These are phyloP conservation scores for Tritrichomonas musculus DNA, from an alignment of 208 protist genomes.

Conservation along the genomic window DNA sequence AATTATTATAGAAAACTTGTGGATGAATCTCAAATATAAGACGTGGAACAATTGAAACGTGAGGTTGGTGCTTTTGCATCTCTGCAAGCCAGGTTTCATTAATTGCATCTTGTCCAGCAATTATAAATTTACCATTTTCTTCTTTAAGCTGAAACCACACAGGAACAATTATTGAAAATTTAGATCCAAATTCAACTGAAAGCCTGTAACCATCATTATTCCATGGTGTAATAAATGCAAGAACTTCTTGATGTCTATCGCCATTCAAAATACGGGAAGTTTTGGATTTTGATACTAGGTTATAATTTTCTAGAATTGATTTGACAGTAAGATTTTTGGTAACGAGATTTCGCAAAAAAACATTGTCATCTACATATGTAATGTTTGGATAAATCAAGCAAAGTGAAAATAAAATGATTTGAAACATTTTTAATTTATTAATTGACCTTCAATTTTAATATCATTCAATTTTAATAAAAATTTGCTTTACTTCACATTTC, in stretches of 20 bases:
- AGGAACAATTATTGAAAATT: slow-evolving; percentile 16
- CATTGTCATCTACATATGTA: too few relatives aligned
- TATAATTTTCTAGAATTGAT: too few relatives aligned
- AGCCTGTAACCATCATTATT: neutral
- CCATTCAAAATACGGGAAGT: too few relatives aligned
- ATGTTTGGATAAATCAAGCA: too few relatives aligned
- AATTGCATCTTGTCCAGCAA: neutral
- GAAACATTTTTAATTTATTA: too few relatives aligned
- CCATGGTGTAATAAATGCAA: slow-evolving; percentile 8
- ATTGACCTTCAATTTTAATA: too few relatives aligned
- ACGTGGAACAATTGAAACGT: neutral
- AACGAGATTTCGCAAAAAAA: too few relatives aligned
- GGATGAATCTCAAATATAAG: neutral
- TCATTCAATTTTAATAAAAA: too few relatives aligned
- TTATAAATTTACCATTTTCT: neutral
- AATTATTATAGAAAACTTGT: neutral
- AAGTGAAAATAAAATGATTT: too few relatives aligned
- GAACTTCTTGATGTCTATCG: neutral
- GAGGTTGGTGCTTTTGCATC: neutral
- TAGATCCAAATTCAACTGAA: neutral
- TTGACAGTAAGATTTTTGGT: too few relatives aligned
- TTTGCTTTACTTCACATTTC: too few relatives aligned
- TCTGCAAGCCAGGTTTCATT: neutral
- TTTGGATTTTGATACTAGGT: too few relatives aligned
- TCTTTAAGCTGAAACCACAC: neutral